Evolutionary conservation across 768 basidiomycete genomes (phyloP).

Genomic region (Podaxis pistillaris): DNA sequence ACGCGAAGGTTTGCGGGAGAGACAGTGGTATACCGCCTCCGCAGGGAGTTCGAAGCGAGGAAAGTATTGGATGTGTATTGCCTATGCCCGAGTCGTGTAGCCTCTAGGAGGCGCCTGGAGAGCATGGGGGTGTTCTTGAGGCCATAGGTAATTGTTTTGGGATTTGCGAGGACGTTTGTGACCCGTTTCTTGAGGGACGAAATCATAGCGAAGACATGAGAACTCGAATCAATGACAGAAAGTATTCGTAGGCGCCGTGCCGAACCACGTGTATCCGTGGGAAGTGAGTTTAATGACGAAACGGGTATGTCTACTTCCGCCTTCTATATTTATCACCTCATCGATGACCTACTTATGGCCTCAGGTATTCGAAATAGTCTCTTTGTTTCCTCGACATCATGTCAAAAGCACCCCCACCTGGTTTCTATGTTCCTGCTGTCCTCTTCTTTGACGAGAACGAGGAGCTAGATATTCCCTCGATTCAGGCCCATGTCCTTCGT

Average conservation of each 20-base stretch:
- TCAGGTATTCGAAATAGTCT: conserved; percentile 8
- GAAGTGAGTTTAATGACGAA: not conserved
- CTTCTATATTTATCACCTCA: conserved; percentile 1
- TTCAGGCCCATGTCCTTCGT: conserved; percentile 68
- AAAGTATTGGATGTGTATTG: conserved; percentile 51
- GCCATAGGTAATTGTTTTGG: conserved; percentile 56
- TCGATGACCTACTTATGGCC: not conserved
- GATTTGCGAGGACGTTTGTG: conserved; percentile 26
- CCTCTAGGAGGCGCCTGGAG: conserved; percentile 32
- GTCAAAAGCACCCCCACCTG: conserved; percentile 54
- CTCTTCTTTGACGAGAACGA: conserved; percentile 71
- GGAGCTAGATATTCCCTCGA: conserved; percentile 64
- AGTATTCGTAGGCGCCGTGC: conserved; percentile 5
- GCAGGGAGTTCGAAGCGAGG: conserved; percentile 51
- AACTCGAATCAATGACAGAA: not conserved
- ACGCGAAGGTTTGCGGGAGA: conserved; percentile 50
- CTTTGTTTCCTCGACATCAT: conserved; percentile 13
- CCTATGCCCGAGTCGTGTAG: conserved; percentile 46
- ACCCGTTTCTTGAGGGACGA: conserved; percentile 40
- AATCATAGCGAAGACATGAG: conserved; percentile 35
- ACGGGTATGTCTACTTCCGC: not conserved
- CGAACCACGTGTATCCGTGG: conserved; percentile 8
- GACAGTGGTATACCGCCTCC: conserved; percentile 45
- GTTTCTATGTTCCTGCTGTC: conserved; percentile 78
- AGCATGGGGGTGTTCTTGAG: conserved; percentile 29